These are phyloP conservation scores for Ophiocordyceps camponoti-floridani DNA, from an alignment of 2,329 filamentous ascomycete species.

Conservation along the genomic window DNA sequence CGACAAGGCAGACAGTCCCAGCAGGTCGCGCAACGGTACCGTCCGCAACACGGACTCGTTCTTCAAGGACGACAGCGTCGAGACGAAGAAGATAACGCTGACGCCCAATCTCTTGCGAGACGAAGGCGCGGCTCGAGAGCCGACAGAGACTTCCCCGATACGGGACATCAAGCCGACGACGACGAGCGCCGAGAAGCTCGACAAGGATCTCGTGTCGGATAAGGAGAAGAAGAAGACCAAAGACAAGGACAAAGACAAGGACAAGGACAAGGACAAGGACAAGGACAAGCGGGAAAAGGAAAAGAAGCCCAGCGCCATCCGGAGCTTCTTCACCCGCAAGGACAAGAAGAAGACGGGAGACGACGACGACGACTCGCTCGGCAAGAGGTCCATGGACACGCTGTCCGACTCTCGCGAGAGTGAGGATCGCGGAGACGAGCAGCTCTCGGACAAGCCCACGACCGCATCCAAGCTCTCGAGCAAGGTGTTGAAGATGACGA, in stretches of 20 bases:
- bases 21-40: slow-evolving; percentile 66
- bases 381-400: slow-evolving; percentile 44
- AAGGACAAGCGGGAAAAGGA: slow-evolving; percentile 59
- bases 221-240: too few relatives aligned
- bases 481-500: slow-evolving; percentile 51
- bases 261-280: slow-evolving; percentile 53
- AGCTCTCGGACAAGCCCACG: slow-evolving; percentile 24
- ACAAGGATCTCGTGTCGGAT: slow-evolving; percentile 37
- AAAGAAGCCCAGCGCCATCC: slow-evolving; percentile 37
- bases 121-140: slow-evolving; percentile 44
- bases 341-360: slow-evolving; percentile 39
- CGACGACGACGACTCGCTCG: slow-evolving; percentile 41
- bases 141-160: slow-evolving; percentile 19
- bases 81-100: slow-evolving; percentile 93
- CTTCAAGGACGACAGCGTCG: slow-evolving; percentile 87
- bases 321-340: slow-evolving; percentile 44
- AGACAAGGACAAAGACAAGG: too few relatives aligned
- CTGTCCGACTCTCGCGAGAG: slow-evolving; percentile 24
- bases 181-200: slow-evolving; percentile 55
- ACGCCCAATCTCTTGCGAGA: slow-evolving; percentile 86
- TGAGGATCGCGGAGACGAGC: slow-evolving; percentile 24
- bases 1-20: slow-evolving; percentile 28
- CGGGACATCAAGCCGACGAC: slow-evolving; percentile 36
- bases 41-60: slow-evolving; percentile 89
- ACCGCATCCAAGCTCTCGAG: slow-evolving; percentile 36